phyloP scores from a whole-genome alignment of 495 filamentous ascomycete genomes.

The Terfezia claveryi region DNA sequence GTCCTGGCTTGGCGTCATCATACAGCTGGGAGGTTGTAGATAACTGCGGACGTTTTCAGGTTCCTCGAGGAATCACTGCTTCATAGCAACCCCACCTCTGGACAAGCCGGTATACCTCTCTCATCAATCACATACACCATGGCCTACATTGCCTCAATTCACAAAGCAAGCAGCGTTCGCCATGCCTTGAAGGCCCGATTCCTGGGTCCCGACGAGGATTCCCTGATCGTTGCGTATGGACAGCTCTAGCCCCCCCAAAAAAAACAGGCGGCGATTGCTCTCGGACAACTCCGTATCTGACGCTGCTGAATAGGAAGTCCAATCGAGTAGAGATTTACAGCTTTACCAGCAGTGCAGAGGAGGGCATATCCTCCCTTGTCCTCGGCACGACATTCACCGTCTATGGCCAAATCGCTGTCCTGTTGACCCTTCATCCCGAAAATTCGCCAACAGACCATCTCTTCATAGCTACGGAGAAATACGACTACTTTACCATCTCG shows the following conservation, averaged over 20 bases:
- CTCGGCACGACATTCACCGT: conserved; percentile 24
- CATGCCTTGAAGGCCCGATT: conserved; percentile 67
- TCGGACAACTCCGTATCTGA: conserved; percentile 1
- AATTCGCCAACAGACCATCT: conserved; percentile 60
- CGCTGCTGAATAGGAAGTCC: conserved; percentile 42
- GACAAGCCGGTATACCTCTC: no score
- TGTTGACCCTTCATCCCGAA: conserved; percentile 57
- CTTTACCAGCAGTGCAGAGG: conserved; percentile 30
- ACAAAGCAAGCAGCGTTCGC: conserved; percentile 69
- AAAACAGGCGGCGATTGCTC: conserved; percentile 1
- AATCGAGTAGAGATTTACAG: conserved; percentile 76
- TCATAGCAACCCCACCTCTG: no score
- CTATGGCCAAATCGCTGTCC: conserved; percentile 66
- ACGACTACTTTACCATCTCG: conserved; percentile 66
- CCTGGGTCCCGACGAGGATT: conserved; percentile 48
- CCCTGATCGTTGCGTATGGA: conserved; percentile 67
- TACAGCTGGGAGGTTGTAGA: no score
- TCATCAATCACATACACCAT: conserved; percentile 25
- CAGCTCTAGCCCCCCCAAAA: conserved; percentile 3
- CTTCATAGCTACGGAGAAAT: conserved; percentile 77
- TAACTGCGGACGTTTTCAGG: no score
- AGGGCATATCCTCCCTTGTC: background rate
- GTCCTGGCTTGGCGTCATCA: no score
- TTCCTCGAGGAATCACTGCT: no score
- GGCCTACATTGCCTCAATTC: conserved; percentile 90